Conservation (phyloP, 805 yeast species). For the Myxozyma geophila region DNA sequence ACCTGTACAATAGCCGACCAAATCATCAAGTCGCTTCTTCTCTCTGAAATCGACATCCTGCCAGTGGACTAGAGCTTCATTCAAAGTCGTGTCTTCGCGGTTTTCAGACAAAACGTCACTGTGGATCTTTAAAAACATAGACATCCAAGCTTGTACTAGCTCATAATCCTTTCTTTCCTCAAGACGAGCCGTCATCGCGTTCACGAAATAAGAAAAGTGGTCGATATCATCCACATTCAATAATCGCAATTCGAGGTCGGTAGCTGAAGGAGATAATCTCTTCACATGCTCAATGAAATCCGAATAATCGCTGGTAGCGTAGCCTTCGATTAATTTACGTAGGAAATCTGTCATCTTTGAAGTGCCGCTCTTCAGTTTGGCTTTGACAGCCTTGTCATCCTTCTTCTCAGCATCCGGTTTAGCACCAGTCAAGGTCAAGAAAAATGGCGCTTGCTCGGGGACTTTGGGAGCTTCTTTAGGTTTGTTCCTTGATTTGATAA, state of each 20-base stretch:
- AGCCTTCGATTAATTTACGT: slow-evolving; percentile 60
- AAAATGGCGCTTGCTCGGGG: slow-evolving; percentile 81
- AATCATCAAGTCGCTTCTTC: slow-evolving; percentile 58
- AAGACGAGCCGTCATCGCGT: slow-evolving; percentile 68
- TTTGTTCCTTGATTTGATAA: slow-evolving; percentile 82
- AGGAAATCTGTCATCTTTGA: slow-evolving; percentile 60
- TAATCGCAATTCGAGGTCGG: slow-evolving; percentile 88
- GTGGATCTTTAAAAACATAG: slow-evolving; percentile 74
- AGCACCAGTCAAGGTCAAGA: slow-evolving; percentile 58
- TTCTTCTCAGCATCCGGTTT: slow-evolving; percentile 37
- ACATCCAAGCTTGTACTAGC: slow-evolving; percentile 77
- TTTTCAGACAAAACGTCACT: slow-evolving; percentile 67
- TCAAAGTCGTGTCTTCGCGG: slow-evolving; percentile 43
- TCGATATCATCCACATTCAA: slow-evolving; percentile 59
- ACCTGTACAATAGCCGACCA: slow-evolving; percentile 77
- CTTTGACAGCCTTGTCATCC: slow-evolving; percentile 26
- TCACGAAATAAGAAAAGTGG: slow-evolving; percentile 68
- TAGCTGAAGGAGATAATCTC: slow-evolving; percentile 69
- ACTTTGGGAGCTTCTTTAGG: slow-evolving; percentile 88
- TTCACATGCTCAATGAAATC: slow-evolving; percentile 62
- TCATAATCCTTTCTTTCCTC: slow-evolving; percentile 67
- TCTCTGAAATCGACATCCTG: slow-evolving; percentile 47
- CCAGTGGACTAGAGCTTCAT: slow-evolving; percentile 57
- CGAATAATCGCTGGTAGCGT: slow-evolving; percentile 47
- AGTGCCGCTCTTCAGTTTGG: slow-evolving; percentile 11